phyloP scores from a whole-genome alignment of 169 alveolate genomes.

The Plasmodium adleri region DNA sequence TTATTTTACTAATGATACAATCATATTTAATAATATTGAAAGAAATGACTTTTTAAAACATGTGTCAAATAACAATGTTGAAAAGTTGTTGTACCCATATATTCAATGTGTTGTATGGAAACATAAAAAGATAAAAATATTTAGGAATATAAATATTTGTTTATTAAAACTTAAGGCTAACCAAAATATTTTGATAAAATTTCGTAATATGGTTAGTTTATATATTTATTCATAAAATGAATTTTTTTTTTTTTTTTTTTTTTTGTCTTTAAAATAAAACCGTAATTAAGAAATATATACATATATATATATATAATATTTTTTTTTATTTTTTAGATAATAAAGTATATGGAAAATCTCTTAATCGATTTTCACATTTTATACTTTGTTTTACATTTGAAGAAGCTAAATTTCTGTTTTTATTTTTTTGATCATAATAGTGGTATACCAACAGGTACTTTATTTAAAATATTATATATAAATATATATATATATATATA shows the following conservation, averaged over 20 bases:
- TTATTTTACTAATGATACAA: slow-evolving; percentile 33
- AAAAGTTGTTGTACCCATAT: slow-evolving; percentile 25
- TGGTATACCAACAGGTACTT: slow-evolving; percentile 20
- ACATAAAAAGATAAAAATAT: slow-evolving; percentile 36
- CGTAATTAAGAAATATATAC: neutral
- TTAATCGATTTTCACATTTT: slow-evolving; percentile 56
- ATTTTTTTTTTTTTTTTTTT: slow-evolving; percentile 1
- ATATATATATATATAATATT: neutral
- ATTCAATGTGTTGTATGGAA: slow-evolving; percentile 32
- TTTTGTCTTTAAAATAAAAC: neutral
- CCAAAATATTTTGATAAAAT: slow-evolving; percentile 6
- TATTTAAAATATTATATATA: neutral
- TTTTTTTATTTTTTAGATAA: slow-evolving; percentile 11
- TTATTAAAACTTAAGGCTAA: slow-evolving; percentile 30
- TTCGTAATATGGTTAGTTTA: slow-evolving; percentile 22
- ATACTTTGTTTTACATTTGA: slow-evolving; percentile 20
- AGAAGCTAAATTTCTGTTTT: neutral
- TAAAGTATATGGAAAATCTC: slow-evolving; percentile 33
- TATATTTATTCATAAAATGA: neutral
- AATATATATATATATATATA: neutral
- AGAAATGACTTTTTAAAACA: slow-evolving; percentile 21
- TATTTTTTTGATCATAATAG: slow-evolving; percentile 12
- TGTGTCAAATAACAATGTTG: neutral
- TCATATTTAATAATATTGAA: slow-evolving; percentile 39
- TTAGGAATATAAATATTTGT: slow-evolving; percentile 32